Evolutionary conservation across 331 rosid species (phyloP).

Genomic region (Stylosanthes scabra): DNA sequence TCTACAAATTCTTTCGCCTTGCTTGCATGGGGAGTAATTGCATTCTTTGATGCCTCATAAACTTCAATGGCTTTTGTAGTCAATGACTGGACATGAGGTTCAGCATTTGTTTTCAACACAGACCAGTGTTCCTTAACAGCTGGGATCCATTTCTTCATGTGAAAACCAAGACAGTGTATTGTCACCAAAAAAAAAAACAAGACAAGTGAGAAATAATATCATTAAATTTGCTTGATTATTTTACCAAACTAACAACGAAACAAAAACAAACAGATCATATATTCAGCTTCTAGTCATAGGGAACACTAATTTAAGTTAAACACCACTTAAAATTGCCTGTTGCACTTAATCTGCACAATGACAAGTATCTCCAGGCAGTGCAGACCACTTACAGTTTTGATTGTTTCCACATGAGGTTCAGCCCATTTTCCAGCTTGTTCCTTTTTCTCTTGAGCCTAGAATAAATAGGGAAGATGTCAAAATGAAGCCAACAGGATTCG

Average conservation of each 20-base stretch:
- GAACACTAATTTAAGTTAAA: constrained; percentile 18
- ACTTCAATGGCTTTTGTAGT: constrained; percentile 58
- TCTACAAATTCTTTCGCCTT: constrained; percentile 65
- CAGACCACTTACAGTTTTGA: constrained; percentile 70
- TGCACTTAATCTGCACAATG: neutral
- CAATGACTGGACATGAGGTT: constrained; percentile 65
- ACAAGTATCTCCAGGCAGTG: constrained; percentile 29
- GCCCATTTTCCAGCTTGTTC: constrained; percentile 87
- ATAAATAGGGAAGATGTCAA: constrained; percentile 34
- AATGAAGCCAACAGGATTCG: constrained; percentile 24
- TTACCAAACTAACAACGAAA: constrained; percentile 31
- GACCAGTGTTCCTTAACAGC: constrained; percentile 61
- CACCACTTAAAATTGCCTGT: constrained; percentile 1
- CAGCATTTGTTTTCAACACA: constrained; percentile 56
- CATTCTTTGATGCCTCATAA: constrained; percentile 64
- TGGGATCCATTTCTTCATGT: constrained; percentile 83
- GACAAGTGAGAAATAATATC: constrained; percentile 30
- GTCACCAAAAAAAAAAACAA: no score
- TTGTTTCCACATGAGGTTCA: constrained; percentile 74
- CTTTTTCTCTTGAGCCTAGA: constrained; percentile 73
- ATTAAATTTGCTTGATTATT: constrained; percentile 5
- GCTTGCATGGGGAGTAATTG: constrained; percentile 67
- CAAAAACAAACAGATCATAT: constrained; percentile 32
- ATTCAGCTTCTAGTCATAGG: constrained; percentile 18
- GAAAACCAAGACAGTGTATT: constrained; percentile 34